Evolutionary conservation across 441 rosid genomes (phyloP).

Genomic region (Populus trichocarpa): DNA sequence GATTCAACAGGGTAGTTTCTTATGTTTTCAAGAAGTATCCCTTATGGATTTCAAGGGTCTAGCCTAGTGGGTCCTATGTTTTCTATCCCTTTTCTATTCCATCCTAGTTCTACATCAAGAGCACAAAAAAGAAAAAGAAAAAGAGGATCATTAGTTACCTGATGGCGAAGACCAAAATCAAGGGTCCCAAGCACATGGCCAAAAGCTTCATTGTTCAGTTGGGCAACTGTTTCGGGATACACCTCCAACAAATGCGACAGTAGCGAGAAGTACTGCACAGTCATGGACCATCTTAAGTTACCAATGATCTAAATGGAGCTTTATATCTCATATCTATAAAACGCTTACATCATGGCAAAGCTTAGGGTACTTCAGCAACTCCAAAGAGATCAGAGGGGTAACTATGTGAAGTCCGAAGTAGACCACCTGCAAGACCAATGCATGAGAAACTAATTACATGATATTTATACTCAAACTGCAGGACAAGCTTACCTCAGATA

Average conservation of each 20-base stretch:
- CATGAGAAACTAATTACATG: conserved; percentile 29
- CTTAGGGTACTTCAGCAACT: conserved; percentile 92
- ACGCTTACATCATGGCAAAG: conserved; percentile 92
- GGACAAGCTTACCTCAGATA: conserved; percentile 65
- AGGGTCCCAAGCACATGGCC: conserved; percentile 78
- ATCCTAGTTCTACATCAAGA: not conserved
- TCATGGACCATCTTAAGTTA: conserved; percentile 1
- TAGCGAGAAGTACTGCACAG: conserved; percentile 77
- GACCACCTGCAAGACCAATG: conserved; percentile 67
- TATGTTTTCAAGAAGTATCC: not conserved
- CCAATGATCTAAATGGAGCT: not conserved
- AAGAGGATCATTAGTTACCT: conserved; percentile 42
- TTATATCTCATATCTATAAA: conserved; percentile 15
- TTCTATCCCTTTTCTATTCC: not conserved
- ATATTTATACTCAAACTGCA: conserved; percentile 16
- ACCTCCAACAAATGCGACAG: conserved; percentile 94
- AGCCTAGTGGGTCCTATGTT: no score
- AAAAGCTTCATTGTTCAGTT: conserved; percentile 68
- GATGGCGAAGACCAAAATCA: conserved; percentile 89
- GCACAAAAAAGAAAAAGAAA: not conserved
- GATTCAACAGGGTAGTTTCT: not conserved
- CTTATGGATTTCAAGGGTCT: no score
- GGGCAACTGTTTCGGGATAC: conserved; percentile 88
- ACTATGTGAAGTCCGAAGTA: conserved; percentile 91
- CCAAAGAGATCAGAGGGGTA: conserved; percentile 85